Evolutionary conservation across 352 stramenopile genomes (phyloP), one percentile per base, ranked within the genome.

Genomic region (Globisporangium echinulatum): DNA sequence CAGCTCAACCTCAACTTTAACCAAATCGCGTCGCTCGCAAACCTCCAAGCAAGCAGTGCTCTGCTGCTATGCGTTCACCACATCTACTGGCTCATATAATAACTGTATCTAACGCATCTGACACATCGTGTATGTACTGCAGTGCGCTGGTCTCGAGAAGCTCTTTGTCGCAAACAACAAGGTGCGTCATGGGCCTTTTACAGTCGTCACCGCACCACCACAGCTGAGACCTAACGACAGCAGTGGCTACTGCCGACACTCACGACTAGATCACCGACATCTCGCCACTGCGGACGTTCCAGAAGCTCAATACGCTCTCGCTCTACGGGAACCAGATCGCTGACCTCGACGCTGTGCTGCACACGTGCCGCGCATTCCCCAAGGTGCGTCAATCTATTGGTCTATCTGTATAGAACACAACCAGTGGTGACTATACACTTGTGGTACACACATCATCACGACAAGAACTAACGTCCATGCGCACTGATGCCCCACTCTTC

Each of bases 1-100:
- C 56, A 88, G 79, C 68, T 88, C 59, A 88, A 88, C 36, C 53
- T 88, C 25, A 88, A 88, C 54, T 88, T 88, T 48, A 88, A 88
- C 56, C 63, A 68, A 38, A 84, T 88, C 53, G 40, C 63, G 40
- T 77, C 68, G 36, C 71, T 88, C 14, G 72, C 75, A 1, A 67
- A 66, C 25, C 61, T 88, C 6, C 73, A 84, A 72, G 74, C 77
- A 66, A 43, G 39, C 25, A 33, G 1, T 15, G 43, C 7, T 8
- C 4, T n/a, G 5, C 17, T 50, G 46, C 46, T 36, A 15, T 49
- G 44, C n/a, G 10, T 17, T 36, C 9, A 37, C 11, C 17, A 62
- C 46, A 44, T 13, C 40, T 44, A 44, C 13, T 9, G 7, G 10
- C 36, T 54, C 36, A 2, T 17, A 11, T 7, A 33, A 2, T 1